Conservation (phyloP, 2,329 filamentous ascomycete genomes). For the Aspergillus pseudoviridinutans region DNA sequence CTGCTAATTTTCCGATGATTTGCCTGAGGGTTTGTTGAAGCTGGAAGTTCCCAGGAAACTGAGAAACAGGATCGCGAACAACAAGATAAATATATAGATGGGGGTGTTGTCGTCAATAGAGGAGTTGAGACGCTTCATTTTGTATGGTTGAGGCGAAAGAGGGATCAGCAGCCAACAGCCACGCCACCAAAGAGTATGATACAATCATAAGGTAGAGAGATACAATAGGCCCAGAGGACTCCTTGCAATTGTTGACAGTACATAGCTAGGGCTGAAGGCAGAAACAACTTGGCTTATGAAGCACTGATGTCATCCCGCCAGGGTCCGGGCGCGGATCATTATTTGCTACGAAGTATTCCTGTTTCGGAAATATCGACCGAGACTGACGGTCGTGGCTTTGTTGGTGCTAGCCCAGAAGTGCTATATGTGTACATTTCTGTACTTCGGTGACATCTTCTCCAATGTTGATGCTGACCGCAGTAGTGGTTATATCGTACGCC, state of each 20-base stretch:
- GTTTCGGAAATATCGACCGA: neutral
- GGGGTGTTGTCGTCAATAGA: slow-evolving; percentile 23
- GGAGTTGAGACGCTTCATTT: slow-evolving; percentile 23
- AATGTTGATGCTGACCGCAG: neutral
- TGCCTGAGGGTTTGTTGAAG: slow-evolving; percentile 10
- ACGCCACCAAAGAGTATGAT: slow-evolving; percentile 7
- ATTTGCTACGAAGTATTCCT: neutral
- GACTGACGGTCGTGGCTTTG: neutral
- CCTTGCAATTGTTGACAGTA: too few species aligned
- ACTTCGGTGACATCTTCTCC: neutral
- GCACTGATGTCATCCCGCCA: slow-evolving; percentile 17
- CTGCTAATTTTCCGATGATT: slow-evolving; percentile 1
- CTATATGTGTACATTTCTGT: neutral
- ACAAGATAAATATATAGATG: slow-evolving; percentile 25
- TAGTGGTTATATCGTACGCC: neutral
- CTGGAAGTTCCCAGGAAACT: slow-evolving; percentile 22
- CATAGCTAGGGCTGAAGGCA: neutral
- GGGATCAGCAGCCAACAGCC: slow-evolving; percentile 18
- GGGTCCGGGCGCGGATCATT: neutral
- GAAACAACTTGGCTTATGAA: neutral
- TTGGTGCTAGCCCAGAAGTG: neutral
- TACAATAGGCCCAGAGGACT: neutral
- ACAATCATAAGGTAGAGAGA: neutral
- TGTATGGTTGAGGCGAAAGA: neutral
- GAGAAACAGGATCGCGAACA: slow-evolving; percentile 23